phyloP scores from a whole-genome alignment of 2,329 filamentous ascomycete genomes.

The Xylaria sp. region DNA sequence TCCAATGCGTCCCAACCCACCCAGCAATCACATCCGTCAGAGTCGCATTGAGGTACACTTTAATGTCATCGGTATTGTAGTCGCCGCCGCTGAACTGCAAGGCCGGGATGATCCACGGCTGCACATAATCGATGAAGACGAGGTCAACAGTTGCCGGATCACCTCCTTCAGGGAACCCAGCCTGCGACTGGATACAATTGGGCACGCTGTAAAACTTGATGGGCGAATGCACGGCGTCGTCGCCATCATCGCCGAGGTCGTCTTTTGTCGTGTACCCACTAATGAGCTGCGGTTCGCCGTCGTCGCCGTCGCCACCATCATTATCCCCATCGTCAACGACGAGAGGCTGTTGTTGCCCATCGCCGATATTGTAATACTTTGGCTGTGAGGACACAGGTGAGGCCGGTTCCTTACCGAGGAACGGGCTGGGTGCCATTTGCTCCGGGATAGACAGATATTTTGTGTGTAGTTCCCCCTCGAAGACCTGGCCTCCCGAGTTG shows the following conservation, averaged over 20 bases:
- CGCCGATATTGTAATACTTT: constrained; percentile 27
- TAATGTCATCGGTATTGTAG: constrained; percentile 61
- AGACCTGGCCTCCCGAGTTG: constrained; percentile 65
- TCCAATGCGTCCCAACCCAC: constrained; percentile 72
- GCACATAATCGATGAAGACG: constrained; percentile 91
- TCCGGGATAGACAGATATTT: constrained; percentile 64
- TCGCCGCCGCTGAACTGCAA: constrained; percentile 69
- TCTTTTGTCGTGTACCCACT: constrained; percentile 89
- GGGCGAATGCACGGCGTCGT: constrained; percentile 84
- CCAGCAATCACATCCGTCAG: constrained; percentile 66
- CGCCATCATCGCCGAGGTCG: constrained; percentile 83
- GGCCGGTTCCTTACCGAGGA: constrained; percentile 24
- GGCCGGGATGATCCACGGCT: constrained; percentile 82
- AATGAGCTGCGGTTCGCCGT: constrained; percentile 46
- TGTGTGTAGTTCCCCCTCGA: constrained; percentile 54
- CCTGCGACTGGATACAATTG: constrained; percentile 81
- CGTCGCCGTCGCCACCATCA: constrained; percentile 39
- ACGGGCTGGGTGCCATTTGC: constrained; percentile 45
- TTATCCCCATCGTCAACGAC: constrained; percentile 19
- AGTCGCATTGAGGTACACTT: constrained; percentile 63
- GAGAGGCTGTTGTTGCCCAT: constrained; percentile 43
- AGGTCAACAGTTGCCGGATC: constrained; percentile 82
- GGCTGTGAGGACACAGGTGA: constrained; percentile 15
- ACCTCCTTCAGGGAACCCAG: constrained; percentile 66
- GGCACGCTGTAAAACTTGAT: constrained; percentile 82